Conservation (phyloP, 768 basidiomycete genomes). For the Leccinum subgranulosum region DNA sequence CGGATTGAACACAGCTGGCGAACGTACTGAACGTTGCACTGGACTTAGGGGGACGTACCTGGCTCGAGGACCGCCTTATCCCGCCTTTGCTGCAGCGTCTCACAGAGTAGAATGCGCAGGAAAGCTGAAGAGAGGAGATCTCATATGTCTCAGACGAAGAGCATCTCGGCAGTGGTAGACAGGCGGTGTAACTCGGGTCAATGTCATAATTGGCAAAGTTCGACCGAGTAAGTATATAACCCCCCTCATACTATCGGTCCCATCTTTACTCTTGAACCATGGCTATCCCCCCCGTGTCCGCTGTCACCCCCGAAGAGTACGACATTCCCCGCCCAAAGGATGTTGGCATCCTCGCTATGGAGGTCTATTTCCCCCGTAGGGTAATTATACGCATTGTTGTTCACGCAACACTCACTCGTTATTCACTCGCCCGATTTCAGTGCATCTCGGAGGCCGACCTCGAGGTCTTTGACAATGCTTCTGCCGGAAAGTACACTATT, state of each 20-base stretch:
- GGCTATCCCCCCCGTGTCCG: constrained; percentile 22
- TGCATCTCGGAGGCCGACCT: constrained; percentile 96
- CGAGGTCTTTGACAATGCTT: constrained; percentile 90
- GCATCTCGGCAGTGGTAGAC: not conserved
- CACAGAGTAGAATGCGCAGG: not conserved
- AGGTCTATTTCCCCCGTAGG: constrained; percentile 92
- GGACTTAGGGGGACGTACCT: not conserved
- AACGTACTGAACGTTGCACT: not conserved
- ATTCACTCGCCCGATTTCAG: constrained; percentile 36
- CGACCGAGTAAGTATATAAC: constrained; percentile 22
- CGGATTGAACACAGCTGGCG: not conserved
- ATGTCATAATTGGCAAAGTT: not conserved
- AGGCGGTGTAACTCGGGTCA: not conserved
- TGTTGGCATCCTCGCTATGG: constrained; percentile 91
- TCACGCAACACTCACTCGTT: constrained; percentile 6
- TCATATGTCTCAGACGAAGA: constrained; percentile 4
- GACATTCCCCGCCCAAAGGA: constrained; percentile 69
- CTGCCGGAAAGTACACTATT: constrained; percentile 98
- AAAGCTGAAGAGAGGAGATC: not conserved
- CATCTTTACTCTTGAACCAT: constrained; percentile 8
- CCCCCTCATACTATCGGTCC: not conserved
- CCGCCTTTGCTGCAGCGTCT: not conserved
- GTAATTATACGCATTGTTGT: constrained; percentile 49
- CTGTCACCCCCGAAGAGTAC: constrained; percentile 8
- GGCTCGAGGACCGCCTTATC: not conserved